Percentiles rank a stretch among this genome's conserved stretches.
These are phyloP conservation scores for Sporobolomyces phaffii DNA, from an alignment of 768 basidiomycete species.

Conservation along the genomic window DNA sequence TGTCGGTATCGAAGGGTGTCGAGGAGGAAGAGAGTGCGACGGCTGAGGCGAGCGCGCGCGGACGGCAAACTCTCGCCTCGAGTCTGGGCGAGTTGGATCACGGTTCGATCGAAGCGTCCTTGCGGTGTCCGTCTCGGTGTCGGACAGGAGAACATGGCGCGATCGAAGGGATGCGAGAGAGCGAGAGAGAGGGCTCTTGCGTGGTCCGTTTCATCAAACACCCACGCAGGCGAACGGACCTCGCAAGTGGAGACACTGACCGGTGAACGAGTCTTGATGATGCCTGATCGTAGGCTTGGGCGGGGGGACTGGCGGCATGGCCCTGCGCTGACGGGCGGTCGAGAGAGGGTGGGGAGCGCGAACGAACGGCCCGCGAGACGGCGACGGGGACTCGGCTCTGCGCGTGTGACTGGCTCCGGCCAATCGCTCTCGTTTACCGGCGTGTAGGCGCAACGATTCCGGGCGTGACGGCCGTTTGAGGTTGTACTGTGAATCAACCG, in stretches of 20 bases:
- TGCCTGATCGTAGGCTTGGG: slow-evolving; percentile 27
- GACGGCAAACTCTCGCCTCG: no score
- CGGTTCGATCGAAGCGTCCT: no score
- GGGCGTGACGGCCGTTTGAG: no score
- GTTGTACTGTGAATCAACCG: no score
- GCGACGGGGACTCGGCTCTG: no score
- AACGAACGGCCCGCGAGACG: no score
- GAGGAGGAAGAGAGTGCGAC: neutral
- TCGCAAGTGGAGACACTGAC: slow-evolving; percentile 8
- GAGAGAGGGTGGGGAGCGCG: neutral
- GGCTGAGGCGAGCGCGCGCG: neutral
- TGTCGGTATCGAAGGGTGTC: neutral
- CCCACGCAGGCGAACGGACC: no score
- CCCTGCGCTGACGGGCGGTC: neutral
- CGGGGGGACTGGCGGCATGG: slow-evolving; percentile 22
- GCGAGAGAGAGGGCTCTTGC: neutral
- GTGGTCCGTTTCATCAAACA: neutral
- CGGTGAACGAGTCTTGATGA: slow-evolving; percentile 30
- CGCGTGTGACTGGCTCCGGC: no score
- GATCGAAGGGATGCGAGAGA: neutral
- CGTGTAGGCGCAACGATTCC: no score
- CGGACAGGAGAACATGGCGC: neutral
- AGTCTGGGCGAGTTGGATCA: no score
- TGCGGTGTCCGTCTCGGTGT: neutral
- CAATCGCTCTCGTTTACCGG: no score